Base-by-base conservation (phyloP, 2,329 filamentous ascomycete genomes). In the Byssoonygena ceratinophila region DNA sequence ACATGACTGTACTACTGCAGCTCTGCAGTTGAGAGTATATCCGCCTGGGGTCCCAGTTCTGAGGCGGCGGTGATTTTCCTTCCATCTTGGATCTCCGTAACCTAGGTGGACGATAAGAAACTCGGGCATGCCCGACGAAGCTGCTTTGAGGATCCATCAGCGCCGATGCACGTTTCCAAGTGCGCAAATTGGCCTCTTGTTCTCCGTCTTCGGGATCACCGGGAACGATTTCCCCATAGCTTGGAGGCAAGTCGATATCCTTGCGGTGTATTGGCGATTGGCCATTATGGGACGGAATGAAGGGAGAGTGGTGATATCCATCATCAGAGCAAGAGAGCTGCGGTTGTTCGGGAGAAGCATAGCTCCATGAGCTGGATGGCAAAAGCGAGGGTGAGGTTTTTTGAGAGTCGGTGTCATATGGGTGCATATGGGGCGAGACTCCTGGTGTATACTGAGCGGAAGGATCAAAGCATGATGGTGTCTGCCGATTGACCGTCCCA, bases 121-220 rank as follows among this genome's bases (percentile, higher is more conserved):
- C 50, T 32, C 50, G 36, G 4, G 34, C n/a, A 29, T 45, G 29
- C 0, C 29, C 40, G 3, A 47, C 34, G 25, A 46, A 41, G 20
- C 43, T 52, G 12, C 43, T 36, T 5, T 45, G 39, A 12, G 27
- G 5, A 16, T 45, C 49, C 6, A 36, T 14, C 18, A 46, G 14
- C 8, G 41, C 16, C 8, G 50, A 46, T 20, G 50, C 43, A 9
- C 50, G 22, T 46, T 41, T 52, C 50, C 50, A 52, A 5, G 22
- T 14, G 18, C 5, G 18, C 14, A 40, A 9, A 32, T 27, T 34
- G 8, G 32, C 9, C n/a, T 34, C 39, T 40, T 32, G 22, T 11
- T 52, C 41, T 8, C 9, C 4, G n/a, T 31, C 32, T 40, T 52
- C 41, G 6, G 16, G 4, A 8, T 46, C 41, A 18, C 32, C 37